Percentiles rank a stretch among this genome's conserved stretches.
These are phyloP conservation scores for Metschnikowia kunwiensis DNA, from an alignment of 805 yeast species.

Conservation along the genomic window DNA sequence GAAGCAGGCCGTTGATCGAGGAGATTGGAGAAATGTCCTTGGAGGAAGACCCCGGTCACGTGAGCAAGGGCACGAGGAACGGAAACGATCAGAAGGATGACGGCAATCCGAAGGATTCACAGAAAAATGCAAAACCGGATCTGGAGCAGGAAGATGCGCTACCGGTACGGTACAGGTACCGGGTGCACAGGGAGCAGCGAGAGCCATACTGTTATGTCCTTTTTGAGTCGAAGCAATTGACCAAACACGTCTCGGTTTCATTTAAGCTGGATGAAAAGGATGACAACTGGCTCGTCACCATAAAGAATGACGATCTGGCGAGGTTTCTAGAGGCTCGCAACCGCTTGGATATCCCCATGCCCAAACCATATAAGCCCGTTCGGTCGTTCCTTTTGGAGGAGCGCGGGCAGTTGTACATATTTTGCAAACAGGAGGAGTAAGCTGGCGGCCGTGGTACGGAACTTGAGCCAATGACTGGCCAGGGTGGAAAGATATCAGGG, in stretches of 20 bases:
- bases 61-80: neutral
- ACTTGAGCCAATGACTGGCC: too few species aligned
- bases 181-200: slow-evolving; percentile 5
- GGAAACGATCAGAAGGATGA: neutral
- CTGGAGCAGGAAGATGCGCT: neutral
- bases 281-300: neutral
- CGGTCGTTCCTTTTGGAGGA: slow-evolving; percentile 11
- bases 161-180: slow-evolving; percentile 9
- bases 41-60: slow-evolving; percentile 1
- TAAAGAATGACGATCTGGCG: slow-evolving; percentile 15
- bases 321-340: slow-evolving; percentile 9
- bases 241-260: slow-evolving; percentile 10
- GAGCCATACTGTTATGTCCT: slow-evolving; percentile 8
- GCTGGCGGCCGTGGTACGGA: too few species aligned
- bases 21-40: slow-evolving; percentile 43
- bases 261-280: slow-evolving; percentile 1
- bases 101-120: neutral
- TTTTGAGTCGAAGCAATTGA: slow-evolving; percentile 19
- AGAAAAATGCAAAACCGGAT: neutral
- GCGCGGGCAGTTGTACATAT: slow-evolving; percentile 13
- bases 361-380: slow-evolving; percentile 8
- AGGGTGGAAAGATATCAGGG: too few species aligned
- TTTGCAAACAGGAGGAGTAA: slow-evolving; percentile 2
- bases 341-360: slow-evolving; percentile 12
- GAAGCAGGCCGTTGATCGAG: slow-evolving; percentile 48